Evolutionary conservation across 106 monocot species (phyloP).

Genomic region (Xerophyta viscosa): DNA sequence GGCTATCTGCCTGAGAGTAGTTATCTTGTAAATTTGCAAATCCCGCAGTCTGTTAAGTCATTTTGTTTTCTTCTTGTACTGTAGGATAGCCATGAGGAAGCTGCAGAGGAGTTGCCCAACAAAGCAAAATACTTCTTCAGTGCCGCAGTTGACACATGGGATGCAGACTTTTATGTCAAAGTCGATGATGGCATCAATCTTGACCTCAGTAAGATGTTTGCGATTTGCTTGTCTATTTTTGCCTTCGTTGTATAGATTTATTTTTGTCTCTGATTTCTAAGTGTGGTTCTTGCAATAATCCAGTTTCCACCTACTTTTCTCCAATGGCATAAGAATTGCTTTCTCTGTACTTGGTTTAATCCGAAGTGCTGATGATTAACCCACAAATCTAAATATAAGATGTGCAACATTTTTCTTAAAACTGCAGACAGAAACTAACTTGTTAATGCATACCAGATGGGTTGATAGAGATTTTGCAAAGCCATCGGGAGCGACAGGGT

Average conservation of each 20-base stretch:
- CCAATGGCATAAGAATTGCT: no score
- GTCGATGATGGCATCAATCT: constrained; percentile 94
- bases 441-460: constrained; percentile 34
- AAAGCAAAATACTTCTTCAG: constrained; percentile 96
- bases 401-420: no score
- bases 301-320: no score
- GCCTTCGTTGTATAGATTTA: not conserved
- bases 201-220: constrained; percentile 45
- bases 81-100: constrained; percentile 94
- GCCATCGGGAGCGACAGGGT: constrained; percentile 53
- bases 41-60: not conserved
- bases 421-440: no score
- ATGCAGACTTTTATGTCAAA: constrained; percentile 99
- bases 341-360: no score
- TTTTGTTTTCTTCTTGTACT: constrained; percentile 1
- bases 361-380: no score
- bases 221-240: not conserved
- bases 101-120: constrained; percentile 74
- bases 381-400: no score
- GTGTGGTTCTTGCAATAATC: no score
- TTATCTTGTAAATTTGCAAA: not conserved
- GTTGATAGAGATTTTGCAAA: constrained; percentile 82
- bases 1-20: not conserved
- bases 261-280: no score
- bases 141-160: constrained; percentile 80